Evolutionary conservation across 2,329 filamentous ascomycete genomes (phyloP), one percentile per base, ranked within the genome.

Genomic region (Aspergillus arachidicola): DNA sequence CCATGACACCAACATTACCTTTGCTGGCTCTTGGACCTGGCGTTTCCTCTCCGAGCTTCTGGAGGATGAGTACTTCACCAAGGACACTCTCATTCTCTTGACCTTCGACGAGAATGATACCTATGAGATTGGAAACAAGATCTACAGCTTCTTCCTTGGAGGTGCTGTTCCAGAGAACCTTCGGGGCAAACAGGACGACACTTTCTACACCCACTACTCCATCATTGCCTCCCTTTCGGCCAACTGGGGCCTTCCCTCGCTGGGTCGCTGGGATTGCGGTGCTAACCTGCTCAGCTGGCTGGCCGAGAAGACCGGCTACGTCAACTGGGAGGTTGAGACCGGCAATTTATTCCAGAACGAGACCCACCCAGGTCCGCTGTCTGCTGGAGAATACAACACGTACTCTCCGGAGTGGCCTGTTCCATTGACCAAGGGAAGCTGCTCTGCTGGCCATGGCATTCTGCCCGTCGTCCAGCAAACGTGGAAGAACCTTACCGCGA

Each of bases 71-170:
- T 85, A 89, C 68, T 94, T 95, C 78, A 91, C 90, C 86, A 80
- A 91, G 46, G 87, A 91, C 72, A 94, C 91, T 0, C 84, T 94
- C 1, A 85, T 95, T n/a, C 81, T 94, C 6, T 77, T 95, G 65
- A 94, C 88, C n/a, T 95, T 92, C 72, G 92, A 96, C 68, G 92
- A 95, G 80, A 92, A 89, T 77, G 85, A 90, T 69, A 88, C 86
- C 11, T 93, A 93, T 77, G 79, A 82, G 16, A 80, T 82, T 32
- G 85, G 85, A 68, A 95, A 94, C 84, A 83, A 83, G 41, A 84
- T 95, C 63, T 85, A 91, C 64, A 87, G 82, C 64, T 84, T 95
- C 67, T 84, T 95, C 0, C 80, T 96, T 1, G 92, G 92, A n/a
- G 91, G 91, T 64, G 89, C 87, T 19, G 78, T 96, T 2, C 90